A percentile compares a stretch with the other conserved stretches of the same genome.
phyloP scores from a whole-genome alignment of 768 basidiomycete genomes.

The Cantharellus anzutake region DNA sequence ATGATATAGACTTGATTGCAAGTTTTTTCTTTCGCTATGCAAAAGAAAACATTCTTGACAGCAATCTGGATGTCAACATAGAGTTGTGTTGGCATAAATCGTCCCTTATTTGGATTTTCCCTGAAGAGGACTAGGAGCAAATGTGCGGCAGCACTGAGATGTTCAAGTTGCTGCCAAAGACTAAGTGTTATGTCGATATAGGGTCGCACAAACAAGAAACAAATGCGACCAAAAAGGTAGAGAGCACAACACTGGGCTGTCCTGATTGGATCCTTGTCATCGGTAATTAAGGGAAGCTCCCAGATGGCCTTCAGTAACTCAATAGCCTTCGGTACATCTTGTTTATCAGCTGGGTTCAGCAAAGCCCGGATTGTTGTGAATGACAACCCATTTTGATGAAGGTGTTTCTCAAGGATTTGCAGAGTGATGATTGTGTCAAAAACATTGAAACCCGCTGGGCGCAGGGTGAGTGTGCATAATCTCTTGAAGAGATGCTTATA shows the following conservation, averaged over 20 bases:
- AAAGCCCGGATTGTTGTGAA: constrained; percentile 6
- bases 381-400: constrained; percentile 7
- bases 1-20: constrained; percentile 20
- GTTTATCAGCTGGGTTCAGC: constrained; percentile 17
- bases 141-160: too few species aligned
- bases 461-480: constrained; percentile 15
- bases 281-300: constrained; percentile 9
- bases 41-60: constrained; percentile 1
- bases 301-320: constrained; percentile 14
- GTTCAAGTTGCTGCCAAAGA: constrained; percentile 11
- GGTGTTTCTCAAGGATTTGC: constrained; percentile 12
- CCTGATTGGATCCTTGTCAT: constrained; percentile 10
- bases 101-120: constrained; percentile 14
- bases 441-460: constrained; percentile 12
- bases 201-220: constrained; percentile 15
- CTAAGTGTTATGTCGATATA: constrained; percentile 16
- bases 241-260: constrained; percentile 12
- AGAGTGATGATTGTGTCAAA: constrained; percentile 14
- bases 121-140: constrained; percentile 18
- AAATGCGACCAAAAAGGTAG: constrained; percentile 11
- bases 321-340: constrained; percentile 17
- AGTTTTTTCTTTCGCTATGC: constrained; percentile 21
- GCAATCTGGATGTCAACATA: too few species aligned
- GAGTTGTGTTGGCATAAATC: too few species aligned
- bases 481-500: constrained; percentile 20